A percentile compares a stretch with the other conserved stretches of the same genome.
Evolutionary conservation across 2,329 filamentous ascomycete species (phyloP).

Genomic region (Aspergillus udagawae): DNA sequence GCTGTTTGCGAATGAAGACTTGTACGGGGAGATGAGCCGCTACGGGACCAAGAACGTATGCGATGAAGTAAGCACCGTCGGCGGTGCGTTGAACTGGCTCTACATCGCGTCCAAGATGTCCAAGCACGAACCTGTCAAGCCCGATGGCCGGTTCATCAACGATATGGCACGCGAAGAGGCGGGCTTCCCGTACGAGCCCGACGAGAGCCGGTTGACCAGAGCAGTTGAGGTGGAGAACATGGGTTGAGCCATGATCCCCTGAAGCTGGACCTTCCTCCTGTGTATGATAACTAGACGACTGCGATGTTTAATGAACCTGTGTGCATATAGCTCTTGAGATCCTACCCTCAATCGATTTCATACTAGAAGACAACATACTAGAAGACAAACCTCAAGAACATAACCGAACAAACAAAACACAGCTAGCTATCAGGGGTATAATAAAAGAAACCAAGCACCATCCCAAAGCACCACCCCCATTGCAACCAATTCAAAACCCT

Average conservation of each 20-base stretch:
- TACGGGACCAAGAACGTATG: conserved; percentile 65
- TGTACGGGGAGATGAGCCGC: conserved; percentile 63
- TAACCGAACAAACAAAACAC: no score
- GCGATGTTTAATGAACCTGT: no score
- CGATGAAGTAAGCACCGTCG: conserved; percentile 77
- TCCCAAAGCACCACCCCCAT: not conserved
- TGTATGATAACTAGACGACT: not conserved
- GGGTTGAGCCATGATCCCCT: conserved; percentile 8
- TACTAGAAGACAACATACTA: not conserved
- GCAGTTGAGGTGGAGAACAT: conserved; percentile 26
- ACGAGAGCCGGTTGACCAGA: conserved; percentile 56
- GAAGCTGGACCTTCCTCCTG: not conserved
- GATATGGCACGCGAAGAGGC: conserved; percentile 68
- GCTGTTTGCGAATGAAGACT: conserved; percentile 61
- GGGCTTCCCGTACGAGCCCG: conserved; percentile 53
- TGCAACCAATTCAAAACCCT: not conserved
- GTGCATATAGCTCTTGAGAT: not conserved
- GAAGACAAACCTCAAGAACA: not conserved
- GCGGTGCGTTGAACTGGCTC: conserved; percentile 72
- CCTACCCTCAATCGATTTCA: not conserved
- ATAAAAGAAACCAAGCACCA: conserved; percentile 2
- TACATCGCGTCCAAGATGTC: conserved; percentile 68
- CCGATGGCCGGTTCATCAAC: conserved; percentile 65
- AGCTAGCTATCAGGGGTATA: conserved; percentile 20
- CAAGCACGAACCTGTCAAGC: conserved; percentile 54